phyloP scores from a whole-genome alignment of 306 rosid genomes.

The Corylus americana region DNA sequence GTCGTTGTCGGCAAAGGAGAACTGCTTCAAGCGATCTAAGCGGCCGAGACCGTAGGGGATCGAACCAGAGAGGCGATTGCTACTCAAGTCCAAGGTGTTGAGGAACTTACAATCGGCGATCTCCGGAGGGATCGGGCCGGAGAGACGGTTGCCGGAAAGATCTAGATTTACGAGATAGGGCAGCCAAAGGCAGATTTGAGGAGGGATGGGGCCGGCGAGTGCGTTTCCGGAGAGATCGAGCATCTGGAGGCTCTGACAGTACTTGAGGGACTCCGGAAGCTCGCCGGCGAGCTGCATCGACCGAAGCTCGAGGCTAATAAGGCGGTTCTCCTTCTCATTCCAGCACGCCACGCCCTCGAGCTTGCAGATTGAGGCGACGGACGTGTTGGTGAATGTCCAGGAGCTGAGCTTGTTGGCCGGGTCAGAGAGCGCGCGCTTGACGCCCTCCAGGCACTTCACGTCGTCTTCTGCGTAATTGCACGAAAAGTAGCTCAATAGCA shows the following conservation, averaged over 20 bases:
- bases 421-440: conserved; percentile 41
- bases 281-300: conserved; percentile 50
- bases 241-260: conserved; percentile 52
- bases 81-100: conserved; percentile 40
- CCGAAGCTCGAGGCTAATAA: conserved; percentile 51
- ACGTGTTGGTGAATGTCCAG: conserved; percentile 41
- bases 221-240: conserved; percentile 47
- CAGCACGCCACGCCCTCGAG: conserved; percentile 55
- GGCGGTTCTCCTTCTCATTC: conserved; percentile 62
- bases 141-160: conserved; percentile 47
- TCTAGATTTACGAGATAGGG: conserved; percentile 59
- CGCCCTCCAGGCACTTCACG: conserved; percentile 47
- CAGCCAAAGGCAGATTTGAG: conserved; percentile 52
- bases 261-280: conserved; percentile 49
- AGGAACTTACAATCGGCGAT: conserved; percentile 53
- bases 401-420: conserved; percentile 40
- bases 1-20: conserved; percentile 47
- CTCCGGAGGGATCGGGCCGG: conserved; percentile 60
- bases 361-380: conserved; percentile 53
- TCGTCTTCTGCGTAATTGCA: conserved; percentile 45
- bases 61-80: conserved; percentile 44
- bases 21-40: conserved; percentile 49
- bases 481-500: conserved; percentile 18
- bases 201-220: conserved; percentile 46
- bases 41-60: conserved; percentile 54